phyloP scores from a whole-genome alignment of 805 yeast species.

The Nakazawaea peltata region DNA sequence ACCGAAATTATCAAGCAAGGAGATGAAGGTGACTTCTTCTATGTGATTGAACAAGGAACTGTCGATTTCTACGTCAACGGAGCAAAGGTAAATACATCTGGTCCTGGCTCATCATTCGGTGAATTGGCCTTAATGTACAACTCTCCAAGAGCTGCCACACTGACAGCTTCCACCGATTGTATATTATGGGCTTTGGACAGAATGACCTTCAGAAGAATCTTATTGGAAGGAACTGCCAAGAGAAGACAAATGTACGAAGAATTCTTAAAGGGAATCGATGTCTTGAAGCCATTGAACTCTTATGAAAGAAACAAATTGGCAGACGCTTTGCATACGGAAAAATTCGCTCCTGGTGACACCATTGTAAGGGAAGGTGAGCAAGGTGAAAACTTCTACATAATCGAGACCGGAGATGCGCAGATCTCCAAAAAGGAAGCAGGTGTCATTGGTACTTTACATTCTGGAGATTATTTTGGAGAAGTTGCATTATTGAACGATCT shows the following conservation, averaged over 20 bases:
- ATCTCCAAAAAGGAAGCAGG: constrained; percentile 60
- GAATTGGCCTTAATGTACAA: constrained; percentile 97
- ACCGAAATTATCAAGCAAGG: constrained; percentile 79
- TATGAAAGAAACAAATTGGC: constrained; percentile 89
- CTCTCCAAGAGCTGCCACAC: constrained; percentile 97
- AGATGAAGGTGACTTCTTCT: constrained; percentile 90
- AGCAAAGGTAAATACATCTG: constrained; percentile 61
- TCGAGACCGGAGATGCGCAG: constrained; percentile 77
- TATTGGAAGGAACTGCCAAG: constrained; percentile 83
- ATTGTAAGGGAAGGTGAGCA: constrained; percentile 83
- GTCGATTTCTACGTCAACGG: constrained; percentile 78
- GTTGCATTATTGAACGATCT: constrained; percentile 84
- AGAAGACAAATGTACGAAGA: constrained; percentile 88
- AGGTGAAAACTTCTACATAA: constrained; percentile 68
- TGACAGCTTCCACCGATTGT: constrained; percentile 59
- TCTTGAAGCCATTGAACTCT: constrained; percentile 60
- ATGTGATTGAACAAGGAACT: constrained; percentile 74
- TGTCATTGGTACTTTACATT: constrained; percentile 46
- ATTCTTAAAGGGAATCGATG: constrained; percentile 80
- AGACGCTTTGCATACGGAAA: constrained; percentile 82
- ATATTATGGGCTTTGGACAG: constrained; percentile 92
- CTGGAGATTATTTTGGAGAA: constrained; percentile 96
- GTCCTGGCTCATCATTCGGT: constrained; percentile 89
- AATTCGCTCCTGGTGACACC: constrained; percentile 59
- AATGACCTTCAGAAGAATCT: constrained; percentile 82